Conservation (phyloP, 2,329 filamentous ascomycete species). For the Fusarium metavorans region DNA sequence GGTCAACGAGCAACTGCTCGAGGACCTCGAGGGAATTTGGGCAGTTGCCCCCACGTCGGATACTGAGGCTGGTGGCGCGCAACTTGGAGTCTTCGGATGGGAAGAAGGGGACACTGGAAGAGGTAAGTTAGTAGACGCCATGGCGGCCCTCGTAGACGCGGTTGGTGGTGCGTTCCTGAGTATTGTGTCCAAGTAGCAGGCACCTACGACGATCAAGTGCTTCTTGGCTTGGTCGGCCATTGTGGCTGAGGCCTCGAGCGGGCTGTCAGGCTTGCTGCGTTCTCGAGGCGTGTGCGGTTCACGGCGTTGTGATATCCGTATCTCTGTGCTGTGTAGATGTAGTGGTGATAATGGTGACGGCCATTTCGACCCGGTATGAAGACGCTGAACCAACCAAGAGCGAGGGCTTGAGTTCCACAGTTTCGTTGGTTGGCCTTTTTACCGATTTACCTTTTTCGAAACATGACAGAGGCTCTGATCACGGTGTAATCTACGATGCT, state of each 20-base stretch:
- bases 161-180: conserved; percentile 62
- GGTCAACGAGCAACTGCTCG: conserved; percentile 66
- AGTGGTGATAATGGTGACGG: not conserved
- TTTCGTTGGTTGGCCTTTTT: conserved; percentile 6
- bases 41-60: conserved; percentile 78
- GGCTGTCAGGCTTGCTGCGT: not conserved
- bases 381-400: conserved; percentile 9
- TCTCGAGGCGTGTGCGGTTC: not conserved
- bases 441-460: not conserved
- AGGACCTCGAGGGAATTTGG: conserved; percentile 79
- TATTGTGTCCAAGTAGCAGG: conserved; percentile 79
- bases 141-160: not conserved
- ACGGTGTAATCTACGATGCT: not conserved
- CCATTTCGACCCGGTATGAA: not conserved
- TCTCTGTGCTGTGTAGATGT: not conserved
- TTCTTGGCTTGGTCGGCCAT: conserved; percentile 53
- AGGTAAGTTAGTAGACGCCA: conserved; percentile 24
- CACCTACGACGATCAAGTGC: conserved; percentile 73
- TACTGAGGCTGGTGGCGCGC: conserved; percentile 69
- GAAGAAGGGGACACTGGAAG: conserved; percentile 71
- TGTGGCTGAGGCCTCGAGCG: not conserved
- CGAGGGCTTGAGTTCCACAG: conserved; percentile 24
- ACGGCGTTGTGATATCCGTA: not conserved
- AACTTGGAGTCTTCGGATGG: conserved; percentile 80
- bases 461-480: not conserved